Percentiles rank a stretch among this genome's conserved stretches.
These are phyloP conservation scores for Isabelozyma heimii DNA, from an alignment of 805 yeast species.

Conservation along the genomic window DNA sequence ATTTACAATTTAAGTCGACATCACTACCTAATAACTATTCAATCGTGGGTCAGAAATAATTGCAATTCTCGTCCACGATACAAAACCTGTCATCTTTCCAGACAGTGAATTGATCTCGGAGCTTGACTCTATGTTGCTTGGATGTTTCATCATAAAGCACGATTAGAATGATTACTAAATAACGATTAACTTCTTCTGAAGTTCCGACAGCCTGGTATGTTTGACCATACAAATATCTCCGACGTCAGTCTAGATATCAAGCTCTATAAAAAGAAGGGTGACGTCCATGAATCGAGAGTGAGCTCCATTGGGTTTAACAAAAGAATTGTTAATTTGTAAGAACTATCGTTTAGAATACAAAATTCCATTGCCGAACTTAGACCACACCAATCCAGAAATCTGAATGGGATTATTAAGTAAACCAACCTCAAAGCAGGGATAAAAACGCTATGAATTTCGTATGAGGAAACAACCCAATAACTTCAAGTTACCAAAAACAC, in stretches of 20 bases:
- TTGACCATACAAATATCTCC: conserved; percentile 55
- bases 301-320: conserved; percentile 80
- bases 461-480: not conserved
- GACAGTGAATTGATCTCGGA: conserved; percentile 59
- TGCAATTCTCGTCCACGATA: conserved; percentile 72
- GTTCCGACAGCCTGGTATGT: conserved; percentile 52
- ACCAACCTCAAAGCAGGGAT: conserved; percentile 1
- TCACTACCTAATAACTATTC: not conserved
- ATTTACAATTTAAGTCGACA: not conserved
- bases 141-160: conserved; percentile 63
- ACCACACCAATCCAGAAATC: conserved; percentile 19
- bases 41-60: conserved; percentile 25
- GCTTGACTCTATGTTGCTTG: conserved; percentile 89
- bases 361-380: conserved; percentile 60
- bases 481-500: not conserved
- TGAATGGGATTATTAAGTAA: conserved; percentile 6
- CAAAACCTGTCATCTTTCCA: conserved; percentile 44
- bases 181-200: conserved; percentile 20
- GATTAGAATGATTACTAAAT: conserved; percentile 13
- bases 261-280: conserved; percentile 20
- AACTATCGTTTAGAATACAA: conserved; percentile 65
- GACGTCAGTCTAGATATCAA: conserved; percentile 14
- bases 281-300: conserved; percentile 71
- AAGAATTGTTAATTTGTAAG: conserved; percentile 56
- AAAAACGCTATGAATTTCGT: not conserved